phyloP scores from a whole-genome alignment of 2,329 filamentous ascomycete species.

The Fusarium sacchari region DNA sequence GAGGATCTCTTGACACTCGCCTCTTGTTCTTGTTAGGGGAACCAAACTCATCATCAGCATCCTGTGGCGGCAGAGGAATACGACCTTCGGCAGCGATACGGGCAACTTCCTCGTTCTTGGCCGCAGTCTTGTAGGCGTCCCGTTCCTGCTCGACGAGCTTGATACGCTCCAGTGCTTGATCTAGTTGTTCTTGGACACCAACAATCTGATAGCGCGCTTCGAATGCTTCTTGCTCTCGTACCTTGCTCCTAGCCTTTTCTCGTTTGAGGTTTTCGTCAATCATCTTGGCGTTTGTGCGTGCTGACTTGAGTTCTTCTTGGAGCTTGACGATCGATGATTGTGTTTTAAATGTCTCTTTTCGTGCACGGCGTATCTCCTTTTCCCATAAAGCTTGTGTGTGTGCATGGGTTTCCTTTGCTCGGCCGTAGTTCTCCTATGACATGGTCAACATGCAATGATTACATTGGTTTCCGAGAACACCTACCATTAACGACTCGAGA shows the following conservation, averaged over 20 bases:
- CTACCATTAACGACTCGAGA: conserved; percentile 75
- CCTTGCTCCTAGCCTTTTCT: conserved; percentile 70
- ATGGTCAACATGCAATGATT: conserved; percentile 20
- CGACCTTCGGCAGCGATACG: conserved; percentile 77
- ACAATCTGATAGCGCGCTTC: conserved; percentile 73
- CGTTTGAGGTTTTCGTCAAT: conserved; percentile 69
- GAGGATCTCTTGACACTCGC: conserved; percentile 47
- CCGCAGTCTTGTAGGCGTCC: conserved; percentile 76
- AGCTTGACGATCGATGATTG: conserved; percentile 75
- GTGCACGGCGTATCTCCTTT: conserved; percentile 75
- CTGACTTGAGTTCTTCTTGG: conserved; percentile 77
- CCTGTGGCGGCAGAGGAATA: conserved; percentile 70
- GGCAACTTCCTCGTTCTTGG: conserved; percentile 78
- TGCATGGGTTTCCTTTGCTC: conserved; percentile 74
- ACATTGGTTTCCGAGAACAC: conserved; percentile 39
- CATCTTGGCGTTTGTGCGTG: conserved; percentile 63
- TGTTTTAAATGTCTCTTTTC: conserved; percentile 81
- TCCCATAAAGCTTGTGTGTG: conserved; percentile 76
- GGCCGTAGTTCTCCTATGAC: conserved; percentile 74
- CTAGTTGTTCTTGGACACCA: conserved; percentile 72
- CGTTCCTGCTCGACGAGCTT: conserved; percentile 77
- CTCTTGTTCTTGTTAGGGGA: conserved; percentile 69
- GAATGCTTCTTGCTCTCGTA: conserved; percentile 76
- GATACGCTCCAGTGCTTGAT: conserved; percentile 70
- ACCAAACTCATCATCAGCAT: conserved; percentile 69